These are phyloP conservation scores for Pyrenophora graminea DNA, from an alignment of 2,329 filamentous ascomycete species.

Conservation along the genomic window DNA sequence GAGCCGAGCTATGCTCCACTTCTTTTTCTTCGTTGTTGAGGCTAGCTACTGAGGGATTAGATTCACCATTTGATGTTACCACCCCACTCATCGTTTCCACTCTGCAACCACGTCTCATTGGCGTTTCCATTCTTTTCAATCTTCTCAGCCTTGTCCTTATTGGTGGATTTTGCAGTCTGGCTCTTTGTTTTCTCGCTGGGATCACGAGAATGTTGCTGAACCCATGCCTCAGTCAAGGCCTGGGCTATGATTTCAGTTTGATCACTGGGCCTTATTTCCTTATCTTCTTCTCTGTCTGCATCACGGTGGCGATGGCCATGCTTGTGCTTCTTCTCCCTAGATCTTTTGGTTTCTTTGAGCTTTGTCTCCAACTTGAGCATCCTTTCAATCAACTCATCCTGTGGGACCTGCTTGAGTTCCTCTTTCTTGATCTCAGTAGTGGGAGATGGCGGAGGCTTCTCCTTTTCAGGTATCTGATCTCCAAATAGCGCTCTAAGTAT, in stretches of 20 bases:
- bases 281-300: not conserved
- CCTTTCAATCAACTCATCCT: constrained; percentile 21
- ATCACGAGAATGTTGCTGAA: constrained; percentile 20
- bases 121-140: not conserved
- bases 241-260: constrained; percentile 13
- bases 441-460: not conserved
- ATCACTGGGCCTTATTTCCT: not conserved
- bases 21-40: too few relatives aligned
- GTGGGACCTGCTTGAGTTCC: constrained; percentile 32
- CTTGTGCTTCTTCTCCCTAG: not conserved
- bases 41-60: not conserved
- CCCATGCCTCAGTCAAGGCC: constrained; percentile 27
- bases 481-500: constrained; percentile 44
- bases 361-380: constrained; percentile 26
- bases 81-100: not conserved
- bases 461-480: not conserved
- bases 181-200: constrained; percentile 8
- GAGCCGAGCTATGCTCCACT: too few relatives aligned
- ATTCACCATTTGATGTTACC: not conserved
- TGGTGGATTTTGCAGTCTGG: not conserved
- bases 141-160: not conserved
- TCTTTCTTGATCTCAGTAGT: constrained; percentile 7
- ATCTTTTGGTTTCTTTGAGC: constrained; percentile 24
- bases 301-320: not conserved
- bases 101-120: not conserved